These are phyloP conservation scores for Dothidotthia symphoricarpi DNA, from an alignment of 2,329 filamentous ascomycete species.

Conservation along the genomic window DNA sequence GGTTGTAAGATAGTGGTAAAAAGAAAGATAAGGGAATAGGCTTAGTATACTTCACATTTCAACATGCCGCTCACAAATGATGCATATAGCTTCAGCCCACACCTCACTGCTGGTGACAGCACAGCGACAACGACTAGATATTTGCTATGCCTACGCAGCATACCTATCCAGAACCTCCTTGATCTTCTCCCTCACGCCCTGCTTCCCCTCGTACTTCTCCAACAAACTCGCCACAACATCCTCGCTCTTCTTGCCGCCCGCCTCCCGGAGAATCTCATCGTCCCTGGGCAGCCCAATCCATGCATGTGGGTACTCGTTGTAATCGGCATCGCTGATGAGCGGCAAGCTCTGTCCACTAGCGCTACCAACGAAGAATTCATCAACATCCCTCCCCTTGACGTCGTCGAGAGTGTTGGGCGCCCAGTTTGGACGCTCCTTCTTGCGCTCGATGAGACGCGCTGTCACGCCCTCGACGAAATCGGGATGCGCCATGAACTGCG, in stretches of 20 bases:
- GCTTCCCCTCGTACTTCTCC: constrained; percentile 45
- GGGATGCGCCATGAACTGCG: constrained; percentile 82
- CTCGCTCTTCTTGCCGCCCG: constrained; percentile 33
- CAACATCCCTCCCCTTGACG: constrained; percentile 58
- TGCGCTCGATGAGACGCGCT: constrained; percentile 72
- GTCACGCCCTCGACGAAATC: constrained; percentile 94
- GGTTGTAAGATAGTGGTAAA: no score
- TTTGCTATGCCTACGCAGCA: constrained; percentile 1
- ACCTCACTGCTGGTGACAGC: no score
- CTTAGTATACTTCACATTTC: no score
- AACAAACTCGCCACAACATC: constrained; percentile 44
- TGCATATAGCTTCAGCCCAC: no score
- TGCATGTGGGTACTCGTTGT: constrained; percentile 69
- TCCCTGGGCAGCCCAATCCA: constrained; percentile 74
- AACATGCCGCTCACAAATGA: no score
- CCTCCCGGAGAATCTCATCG: constrained; percentile 53
- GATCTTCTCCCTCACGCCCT: constrained; percentile 58
- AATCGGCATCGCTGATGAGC: constrained; percentile 64
- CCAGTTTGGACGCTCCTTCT: constrained; percentile 68
- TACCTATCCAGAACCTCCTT: constrained; percentile 57
- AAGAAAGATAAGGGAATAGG: no score
- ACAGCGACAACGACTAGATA: no score
- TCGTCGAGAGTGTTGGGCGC: constrained; percentile 69
- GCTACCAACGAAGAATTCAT: constrained; percentile 63
- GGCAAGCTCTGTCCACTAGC: constrained; percentile 47